Evolutionary conservation across 2,329 filamentous ascomycete genomes (phyloP), one percentile per base, ranked within the genome.

Genomic region (Aspergillus piperis): DNA sequence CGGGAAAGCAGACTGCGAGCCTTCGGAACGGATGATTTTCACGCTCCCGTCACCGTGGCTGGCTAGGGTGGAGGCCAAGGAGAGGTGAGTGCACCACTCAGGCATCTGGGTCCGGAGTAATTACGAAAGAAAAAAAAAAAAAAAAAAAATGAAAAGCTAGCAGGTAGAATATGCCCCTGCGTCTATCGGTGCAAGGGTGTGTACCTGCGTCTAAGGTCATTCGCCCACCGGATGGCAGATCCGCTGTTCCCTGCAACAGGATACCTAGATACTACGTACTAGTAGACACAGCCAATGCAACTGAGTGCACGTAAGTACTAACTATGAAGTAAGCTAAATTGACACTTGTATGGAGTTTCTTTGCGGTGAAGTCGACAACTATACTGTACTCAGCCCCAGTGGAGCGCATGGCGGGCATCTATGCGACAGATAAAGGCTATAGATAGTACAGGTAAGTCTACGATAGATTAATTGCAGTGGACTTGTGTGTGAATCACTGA

Each of bases 11-110:
- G 41, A 59, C 47, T 36, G 38, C 50, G 38, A 39, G 38, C 19
- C 39, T 38, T 60, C 23, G 39, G 57, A 36, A 30, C 32, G 52
- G 53, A 55, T 58, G 58, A 61, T 56, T 54, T 57, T 52, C 55
- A 21, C 49, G 5, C 39, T 48, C 39, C 51, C 47, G 50, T 49
- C 36, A 27, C 19, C 17, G 47, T 63, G 61, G 56, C 58, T 57
- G 55, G 54, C 49, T 55, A 38, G 21, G 49, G 53, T 55, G 53
- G 53, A 47, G 52, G 52, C n/a, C 38, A 23, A 42, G 51, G 36
- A 41, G 21, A 8, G n/a, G 41, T 17, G 41, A 8, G 19, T 42
- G 41, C 41, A 44, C 21, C 11, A 42, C 11, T 27, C 21, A 41
- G 27, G 39, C 7, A 7, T 42, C 23, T 17, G 23, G n/a, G 25